phyloP scores from a whole-genome alignment of 1,139 yeast species.

The Saccharomycopsis phalli region DNA sequence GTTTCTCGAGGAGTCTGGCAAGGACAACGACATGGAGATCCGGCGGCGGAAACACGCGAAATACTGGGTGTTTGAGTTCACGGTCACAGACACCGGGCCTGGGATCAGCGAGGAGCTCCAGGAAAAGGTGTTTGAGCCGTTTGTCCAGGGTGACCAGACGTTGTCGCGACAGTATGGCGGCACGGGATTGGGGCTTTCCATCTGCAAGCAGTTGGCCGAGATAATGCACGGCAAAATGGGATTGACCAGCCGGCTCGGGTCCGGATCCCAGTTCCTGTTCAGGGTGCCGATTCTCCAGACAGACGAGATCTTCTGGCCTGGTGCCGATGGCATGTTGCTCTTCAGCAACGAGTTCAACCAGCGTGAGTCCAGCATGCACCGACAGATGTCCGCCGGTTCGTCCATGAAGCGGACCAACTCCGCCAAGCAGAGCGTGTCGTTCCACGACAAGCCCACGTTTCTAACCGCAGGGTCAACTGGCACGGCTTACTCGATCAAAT shows the following conservation, averaged over 20 bases:
- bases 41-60: conserved; percentile 18
- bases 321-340: conserved; percentile 26
- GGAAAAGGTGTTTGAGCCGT: conserved; percentile 86
- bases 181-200: conserved; percentile 88
- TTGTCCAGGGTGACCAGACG: conserved; percentile 95
- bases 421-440: conserved; percentile 21
- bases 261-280: conserved; percentile 74
- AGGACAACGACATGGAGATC: conserved; percentile 1
- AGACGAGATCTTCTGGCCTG: conserved; percentile 40
- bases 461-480: conserved; percentile 47
- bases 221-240: conserved; percentile 83
- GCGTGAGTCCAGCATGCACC: conserved; percentile 21
- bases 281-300: conserved; percentile 71
- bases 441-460: conserved; percentile 37
- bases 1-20: conserved; percentile 8
- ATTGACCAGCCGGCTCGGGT: conserved; percentile 57
- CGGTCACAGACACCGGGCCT: conserved; percentile 85
- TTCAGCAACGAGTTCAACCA: conserved; percentile 42
- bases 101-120: conserved; percentile 79
- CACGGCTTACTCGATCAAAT: conserved; percentile 37
- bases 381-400: conserved; percentile 5
- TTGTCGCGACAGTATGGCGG: conserved; percentile 89
- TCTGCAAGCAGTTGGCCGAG: conserved; percentile 81
- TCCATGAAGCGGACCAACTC: conserved; percentile 13
- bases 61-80: conserved; percentile 57